Evolutionary conservation across 768 basidiomycete genomes (phyloP).

Genomic region (Sutorius australiensis): DNA sequence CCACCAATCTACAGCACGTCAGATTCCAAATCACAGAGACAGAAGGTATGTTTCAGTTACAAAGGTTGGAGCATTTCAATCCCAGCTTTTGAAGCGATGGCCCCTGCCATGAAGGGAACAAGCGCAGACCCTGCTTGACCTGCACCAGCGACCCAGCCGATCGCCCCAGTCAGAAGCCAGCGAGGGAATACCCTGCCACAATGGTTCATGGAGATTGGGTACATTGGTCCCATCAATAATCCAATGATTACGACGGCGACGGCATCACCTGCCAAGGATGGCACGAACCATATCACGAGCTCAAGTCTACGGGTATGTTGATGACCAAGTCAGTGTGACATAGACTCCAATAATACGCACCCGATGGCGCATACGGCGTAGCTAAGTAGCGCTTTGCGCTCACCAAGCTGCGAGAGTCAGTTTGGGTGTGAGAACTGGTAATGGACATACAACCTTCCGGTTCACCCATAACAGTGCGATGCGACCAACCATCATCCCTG

Average conservation of each 20-base stretch:
- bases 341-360: neutral
- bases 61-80: constrained; percentile 46
- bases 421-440: neutral
- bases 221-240: constrained; percentile 70
- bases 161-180: constrained; percentile 34
- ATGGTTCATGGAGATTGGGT: constrained; percentile 48
- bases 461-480: constrained; percentile 29
- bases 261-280: constrained; percentile 60
- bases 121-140: constrained; percentile 50
- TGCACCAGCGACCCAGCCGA: constrained; percentile 53
- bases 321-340: neutral
- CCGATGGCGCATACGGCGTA: constrained; percentile 33
- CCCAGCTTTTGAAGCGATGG: constrained; percentile 38
- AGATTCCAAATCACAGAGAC: neutral
- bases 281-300: constrained; percentile 65
- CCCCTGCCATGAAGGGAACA: constrained; percentile 50
- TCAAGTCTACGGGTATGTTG: constrained; percentile 43
- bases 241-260: constrained; percentile 64
- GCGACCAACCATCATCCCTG: constrained; percentile 30
- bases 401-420: constrained; percentile 27
- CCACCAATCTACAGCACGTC: constrained; percentile 20
- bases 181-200: constrained; percentile 34
- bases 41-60: constrained; percentile 30
- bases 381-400: constrained; percentile 25
- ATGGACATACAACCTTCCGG: constrained; percentile 15